Conservation (phyloP, 768 basidiomycete genomes). For the Russula earlei region DNA sequence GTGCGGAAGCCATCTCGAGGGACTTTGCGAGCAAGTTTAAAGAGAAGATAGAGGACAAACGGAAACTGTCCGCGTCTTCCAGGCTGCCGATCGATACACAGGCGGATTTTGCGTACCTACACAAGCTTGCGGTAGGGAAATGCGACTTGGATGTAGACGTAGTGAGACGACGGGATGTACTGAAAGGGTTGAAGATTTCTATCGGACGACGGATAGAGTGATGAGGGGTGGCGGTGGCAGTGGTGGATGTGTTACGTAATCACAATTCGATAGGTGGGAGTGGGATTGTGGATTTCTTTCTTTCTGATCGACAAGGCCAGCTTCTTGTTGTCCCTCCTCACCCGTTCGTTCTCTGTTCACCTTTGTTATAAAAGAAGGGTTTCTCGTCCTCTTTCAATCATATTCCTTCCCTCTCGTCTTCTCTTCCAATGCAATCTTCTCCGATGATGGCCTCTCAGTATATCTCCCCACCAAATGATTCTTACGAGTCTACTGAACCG, state of each 20-base stretch:
- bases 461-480: constrained; percentile 13
- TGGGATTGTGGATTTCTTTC: constrained; percentile 3
- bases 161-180: constrained; percentile 42
- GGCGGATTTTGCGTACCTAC: constrained; percentile 83
- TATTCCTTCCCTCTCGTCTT: neutral
- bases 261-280: no score
- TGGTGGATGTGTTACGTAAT: constrained; percentile 20
- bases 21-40: constrained; percentile 86
- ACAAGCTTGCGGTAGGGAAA: constrained; percentile 49
- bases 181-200: constrained; percentile 43
- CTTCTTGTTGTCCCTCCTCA: no score
- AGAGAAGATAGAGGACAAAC: constrained; percentile 58
- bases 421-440: neutral
- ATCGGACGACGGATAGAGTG: constrained; percentile 21
- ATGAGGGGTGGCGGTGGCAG: no score
- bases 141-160: constrained; percentile 43
- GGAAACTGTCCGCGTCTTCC: constrained; percentile 42
- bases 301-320: no score
- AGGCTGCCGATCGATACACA: constrained; percentile 72
- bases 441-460: constrained; percentile 15
- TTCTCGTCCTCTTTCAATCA: neutral
- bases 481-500: constrained; percentile 18
- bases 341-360: no score
- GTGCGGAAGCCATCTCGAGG: constrained; percentile 80
- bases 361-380: no score